Percentiles rank a stretch among this genome's conserved stretches.
Evolutionary conservation across 495 filamentous ascomycete genomes (phyloP).

Genomic region (Penicillium paradoxum): DNA sequence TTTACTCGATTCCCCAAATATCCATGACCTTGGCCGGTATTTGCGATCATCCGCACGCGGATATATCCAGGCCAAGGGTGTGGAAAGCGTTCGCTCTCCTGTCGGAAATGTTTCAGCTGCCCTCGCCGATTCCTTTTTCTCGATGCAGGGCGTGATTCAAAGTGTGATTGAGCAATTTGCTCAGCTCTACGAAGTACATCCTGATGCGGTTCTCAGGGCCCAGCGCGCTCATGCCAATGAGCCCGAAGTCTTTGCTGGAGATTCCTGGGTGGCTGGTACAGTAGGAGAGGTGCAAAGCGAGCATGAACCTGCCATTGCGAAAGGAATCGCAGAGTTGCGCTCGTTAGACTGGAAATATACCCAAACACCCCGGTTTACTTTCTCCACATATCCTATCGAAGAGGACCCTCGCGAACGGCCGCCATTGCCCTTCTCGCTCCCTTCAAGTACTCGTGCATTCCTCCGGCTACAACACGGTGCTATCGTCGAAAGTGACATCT

Average conservation of each 20-base stretch:
- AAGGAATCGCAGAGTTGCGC: conserved; percentile 60
- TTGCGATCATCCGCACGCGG: conserved; percentile 67
- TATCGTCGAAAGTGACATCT: conserved; percentile 43
- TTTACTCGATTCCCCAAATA: conserved; percentile 64
- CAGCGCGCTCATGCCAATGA: conserved; percentile 33
- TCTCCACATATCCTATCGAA: conserved; percentile 53
- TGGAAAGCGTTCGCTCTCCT: conserved; percentile 86
- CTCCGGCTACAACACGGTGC: conserved; percentile 41
- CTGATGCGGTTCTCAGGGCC: conserved; percentile 31
- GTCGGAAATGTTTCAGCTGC: conserved; percentile 68
- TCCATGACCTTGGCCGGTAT: conserved; percentile 59
- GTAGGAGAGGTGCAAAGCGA: conserved; percentile 45
- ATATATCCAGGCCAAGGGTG: conserved; percentile 75
- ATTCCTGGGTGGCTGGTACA: conserved; percentile 38
- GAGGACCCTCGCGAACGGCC: conserved; percentile 52
- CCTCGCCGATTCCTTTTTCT: conserved; percentile 36
- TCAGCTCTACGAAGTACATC: conserved; percentile 24
- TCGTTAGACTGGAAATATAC: conserved; percentile 73
- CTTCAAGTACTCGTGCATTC: conserved; percentile 35
- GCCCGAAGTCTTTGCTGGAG: conserved; percentile 35
- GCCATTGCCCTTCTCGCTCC: conserved; percentile 37
- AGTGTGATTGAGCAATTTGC: conserved; percentile 36
- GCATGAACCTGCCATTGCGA: conserved; percentile 45
- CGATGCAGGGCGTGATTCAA: conserved; percentile 31
- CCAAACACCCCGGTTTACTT: conserved; percentile 81